Evolutionary conservation across 257 asterid species (phyloP).

Genomic region (Lantana camara): DNA sequence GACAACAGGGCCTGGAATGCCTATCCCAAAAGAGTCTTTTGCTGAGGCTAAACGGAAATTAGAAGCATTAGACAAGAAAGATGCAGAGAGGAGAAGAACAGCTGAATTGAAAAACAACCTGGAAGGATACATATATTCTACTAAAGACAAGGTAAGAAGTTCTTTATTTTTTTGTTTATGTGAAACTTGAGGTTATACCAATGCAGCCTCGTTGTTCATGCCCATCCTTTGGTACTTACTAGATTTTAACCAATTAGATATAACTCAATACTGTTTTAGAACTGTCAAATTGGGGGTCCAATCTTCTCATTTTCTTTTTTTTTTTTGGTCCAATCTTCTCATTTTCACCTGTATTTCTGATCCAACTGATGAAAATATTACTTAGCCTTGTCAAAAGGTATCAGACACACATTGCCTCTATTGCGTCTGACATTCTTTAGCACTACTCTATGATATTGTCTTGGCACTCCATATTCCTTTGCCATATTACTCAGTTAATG

Average conservation of each 20-base stretch:
- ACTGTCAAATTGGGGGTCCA: conserved; percentile 1
- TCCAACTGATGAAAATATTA: conserved; percentile 11
- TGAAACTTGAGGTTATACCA: conserved; percentile 7
- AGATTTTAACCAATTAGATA: conserved; percentile 16
- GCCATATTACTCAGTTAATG: background rate
- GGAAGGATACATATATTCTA: conserved; percentile 93
- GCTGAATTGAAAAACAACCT: conserved; percentile 95
- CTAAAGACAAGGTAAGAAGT: conserved; percentile 82
- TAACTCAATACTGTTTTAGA: background rate
- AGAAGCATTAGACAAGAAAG: conserved; percentile 86
- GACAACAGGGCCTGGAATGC: conserved; percentile 83
- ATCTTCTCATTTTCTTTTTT: conserved; percentile 4
- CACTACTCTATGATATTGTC: conserved; percentile 11
- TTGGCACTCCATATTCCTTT: background rate
- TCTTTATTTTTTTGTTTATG: conserved; percentile 5
- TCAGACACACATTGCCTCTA: conserved; percentile 16
- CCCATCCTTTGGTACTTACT: background rate
- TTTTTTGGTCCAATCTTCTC: conserved; percentile 7
- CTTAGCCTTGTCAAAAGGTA: conserved; percentile 5
- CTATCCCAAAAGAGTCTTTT: conserved; percentile 70
- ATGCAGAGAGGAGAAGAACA: conserved; percentile 91
- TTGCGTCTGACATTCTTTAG: conserved; percentile 5
- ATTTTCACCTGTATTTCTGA: conserved; percentile 2
- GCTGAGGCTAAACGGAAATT: conserved; percentile 68
- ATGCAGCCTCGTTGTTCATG: conserved; percentile 11